These are phyloP conservation scores for Aspergillus ellipticus DNA, from an alignment of 495 filamentous ascomycete species.

Conservation along the genomic window DNA sequence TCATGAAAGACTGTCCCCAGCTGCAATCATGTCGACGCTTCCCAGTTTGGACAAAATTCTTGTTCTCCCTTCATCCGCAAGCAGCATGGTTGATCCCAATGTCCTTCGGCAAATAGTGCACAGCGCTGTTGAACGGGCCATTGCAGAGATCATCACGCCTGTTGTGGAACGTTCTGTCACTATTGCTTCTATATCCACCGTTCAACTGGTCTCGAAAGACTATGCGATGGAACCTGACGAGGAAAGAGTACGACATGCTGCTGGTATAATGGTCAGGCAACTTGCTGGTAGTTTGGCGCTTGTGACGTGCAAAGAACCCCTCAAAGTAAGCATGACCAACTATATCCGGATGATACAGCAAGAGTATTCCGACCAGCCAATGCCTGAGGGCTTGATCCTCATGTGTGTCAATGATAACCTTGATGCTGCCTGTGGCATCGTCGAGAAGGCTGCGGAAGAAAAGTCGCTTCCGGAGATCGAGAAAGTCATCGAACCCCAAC, in stretches of 20 bases:
- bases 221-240: slow-evolving; percentile 92
- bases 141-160: slow-evolving; percentile 91
- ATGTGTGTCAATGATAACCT: slow-evolving; percentile 99
- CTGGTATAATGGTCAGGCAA: slow-evolving; percentile 86
- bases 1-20: slow-evolving; percentile 66
- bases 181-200: slow-evolving; percentile 92
- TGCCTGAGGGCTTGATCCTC: slow-evolving; percentile 82
- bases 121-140: slow-evolving; percentile 76
- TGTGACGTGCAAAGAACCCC: slow-evolving; percentile 96
- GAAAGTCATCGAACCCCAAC: slow-evolving; percentile 73
- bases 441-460: slow-evolving; percentile 91
- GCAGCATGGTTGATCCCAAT: slow-evolving; percentile 63
- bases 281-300: slow-evolving; percentile 89
- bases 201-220: slow-evolving; percentile 91
- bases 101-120: slow-evolving; percentile 78
- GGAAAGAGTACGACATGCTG: slow-evolving; percentile 74
- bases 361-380: slow-evolving; percentile 66
- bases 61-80: slow-evolving; percentile 69
- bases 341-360: slow-evolving; percentile 80
- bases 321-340: slow-evolving; percentile 93
- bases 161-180: slow-evolving; percentile 97
- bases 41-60: slow-evolving; percentile 75
- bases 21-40: slow-evolving; percentile 67
- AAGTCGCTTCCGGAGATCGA: slow-evolving; percentile 92
- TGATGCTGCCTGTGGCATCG: slow-evolving; percentile 83